Evolutionary conservation across 495 filamentous ascomycete species (phyloP).

Genomic region (Aspergillus avenaceus): DNA sequence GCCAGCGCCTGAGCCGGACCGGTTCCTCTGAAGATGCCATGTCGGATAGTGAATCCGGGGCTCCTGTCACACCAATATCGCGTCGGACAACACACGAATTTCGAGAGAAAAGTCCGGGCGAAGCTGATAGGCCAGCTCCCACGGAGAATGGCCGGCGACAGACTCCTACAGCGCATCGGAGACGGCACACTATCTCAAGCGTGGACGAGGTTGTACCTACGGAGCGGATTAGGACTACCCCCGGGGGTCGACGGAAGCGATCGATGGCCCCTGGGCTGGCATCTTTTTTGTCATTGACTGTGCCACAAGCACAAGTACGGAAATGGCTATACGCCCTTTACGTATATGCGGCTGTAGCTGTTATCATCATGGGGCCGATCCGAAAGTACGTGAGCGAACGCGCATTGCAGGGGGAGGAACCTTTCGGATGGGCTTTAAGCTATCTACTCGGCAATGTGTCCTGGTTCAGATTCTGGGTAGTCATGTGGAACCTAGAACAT

Average conservation of each 20-base stretch:
- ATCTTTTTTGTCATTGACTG: constrained; percentile 75
- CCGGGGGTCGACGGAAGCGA: constrained; percentile 63
- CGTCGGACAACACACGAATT: constrained; percentile 25
- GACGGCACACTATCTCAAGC: constrained; percentile 53
- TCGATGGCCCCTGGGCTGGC: constrained; percentile 62
- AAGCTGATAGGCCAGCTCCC: constrained; percentile 17
- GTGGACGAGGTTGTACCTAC: constrained; percentile 30
- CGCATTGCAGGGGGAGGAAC: constrained; percentile 70
- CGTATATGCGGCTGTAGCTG: constrained; percentile 62
- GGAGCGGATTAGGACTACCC: constrained; percentile 47
- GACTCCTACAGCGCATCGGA: constrained; percentile 14
- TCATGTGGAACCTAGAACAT: constrained; percentile 58
- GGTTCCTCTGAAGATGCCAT: constrained; percentile 29
- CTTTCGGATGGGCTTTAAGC: constrained; percentile 85
- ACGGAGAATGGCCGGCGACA: constrained; percentile 20
- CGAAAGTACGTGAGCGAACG: constrained; percentile 59
- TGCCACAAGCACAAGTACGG: constrained; percentile 65
- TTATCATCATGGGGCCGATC: constrained; percentile 65
- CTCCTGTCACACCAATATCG: constrained; percentile 14
- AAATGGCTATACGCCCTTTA: constrained; percentile 82
- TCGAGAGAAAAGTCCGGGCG: constrained; percentile 8
- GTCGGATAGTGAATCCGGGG: constrained; percentile 42
- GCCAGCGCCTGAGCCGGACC: constrained; percentile 36
- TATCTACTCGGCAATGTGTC: constrained; percentile 83
- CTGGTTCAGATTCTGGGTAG: constrained; percentile 60